Percentiles rank a stretch among this genome's conserved stretches.
phyloP scores from a whole-genome alignment of 2,329 filamentous ascomycete genomes.

The Cryphonectria japonica region DNA sequence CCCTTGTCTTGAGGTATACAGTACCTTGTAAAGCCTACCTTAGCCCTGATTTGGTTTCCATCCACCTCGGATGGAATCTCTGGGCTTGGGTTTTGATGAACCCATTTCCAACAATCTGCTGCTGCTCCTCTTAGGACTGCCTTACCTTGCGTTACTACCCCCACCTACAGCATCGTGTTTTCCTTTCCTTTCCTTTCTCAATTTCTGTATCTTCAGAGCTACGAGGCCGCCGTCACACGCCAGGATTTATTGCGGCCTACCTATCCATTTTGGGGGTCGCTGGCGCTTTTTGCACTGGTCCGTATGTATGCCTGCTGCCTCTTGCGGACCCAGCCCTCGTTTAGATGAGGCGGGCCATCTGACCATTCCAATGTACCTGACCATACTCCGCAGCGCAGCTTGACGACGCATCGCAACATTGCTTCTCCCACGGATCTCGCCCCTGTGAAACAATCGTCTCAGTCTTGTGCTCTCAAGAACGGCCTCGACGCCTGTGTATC shows the following conservation, averaged over 20 bases:
- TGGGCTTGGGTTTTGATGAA: conserved; percentile 5
- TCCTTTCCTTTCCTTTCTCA: background rate
- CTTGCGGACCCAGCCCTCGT: conserved; percentile 11
- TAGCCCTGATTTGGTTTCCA: background rate
- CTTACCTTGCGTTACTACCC: background rate
- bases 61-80: conserved; percentile 1
- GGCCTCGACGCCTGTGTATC: background rate
- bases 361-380: conserved; percentile 1
- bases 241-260: background rate
- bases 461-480: background rate
- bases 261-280: background rate
- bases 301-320: background rate
- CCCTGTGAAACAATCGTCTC: background rate
- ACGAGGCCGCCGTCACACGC: background rate
- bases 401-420: background rate
- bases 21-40: background rate
- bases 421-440: background rate
- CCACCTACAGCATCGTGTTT: background rate
- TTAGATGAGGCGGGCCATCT: conserved; percentile 9
- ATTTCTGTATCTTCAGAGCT: background rate
- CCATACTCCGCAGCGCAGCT: background rate
- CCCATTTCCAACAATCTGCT: conserved; percentile 11
- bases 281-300: background rate
- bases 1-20: background rate
- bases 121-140: background rate